Evolutionary conservation across 2,329 filamentous ascomycete genomes (phyloP).

Genomic region (Elsinoe ampelina): DNA sequence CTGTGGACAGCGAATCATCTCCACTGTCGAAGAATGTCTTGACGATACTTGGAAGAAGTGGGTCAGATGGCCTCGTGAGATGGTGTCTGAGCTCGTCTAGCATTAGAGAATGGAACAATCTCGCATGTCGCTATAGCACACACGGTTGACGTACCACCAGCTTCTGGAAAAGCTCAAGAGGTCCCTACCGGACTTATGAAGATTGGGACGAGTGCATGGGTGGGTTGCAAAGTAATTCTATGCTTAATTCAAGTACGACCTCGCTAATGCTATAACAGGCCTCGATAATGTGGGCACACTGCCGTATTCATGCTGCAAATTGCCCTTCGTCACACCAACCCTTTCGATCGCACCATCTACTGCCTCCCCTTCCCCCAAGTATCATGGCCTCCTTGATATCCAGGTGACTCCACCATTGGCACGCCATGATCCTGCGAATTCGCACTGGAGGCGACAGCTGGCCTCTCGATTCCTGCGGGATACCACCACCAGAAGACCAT

Average conservation of each 20-base stretch:
- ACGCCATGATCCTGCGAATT: background rate
- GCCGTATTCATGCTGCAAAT: too few relatives aligned
- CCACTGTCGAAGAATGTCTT: background rate
- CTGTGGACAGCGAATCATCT: background rate
- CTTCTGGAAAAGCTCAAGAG: too few relatives aligned
- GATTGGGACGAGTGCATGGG: too few relatives aligned
- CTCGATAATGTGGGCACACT: too few relatives aligned
- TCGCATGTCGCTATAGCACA: too few relatives aligned
- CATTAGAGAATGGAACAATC: background rate
- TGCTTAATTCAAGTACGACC: too few relatives aligned
- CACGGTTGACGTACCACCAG: too few relatives aligned
- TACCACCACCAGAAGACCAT: constrained; percentile 20
- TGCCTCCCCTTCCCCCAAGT: too few relatives aligned
- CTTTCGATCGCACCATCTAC: too few relatives aligned
- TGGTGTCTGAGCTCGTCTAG: background rate
- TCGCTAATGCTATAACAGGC: too few relatives aligned
- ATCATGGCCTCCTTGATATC: background rate
- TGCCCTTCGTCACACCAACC: background rate
- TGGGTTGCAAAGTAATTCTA: too few relatives aligned
- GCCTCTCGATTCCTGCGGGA: constrained; percentile 13
- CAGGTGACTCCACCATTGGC: background rate
- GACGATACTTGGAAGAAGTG: background rate
- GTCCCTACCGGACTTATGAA: too few relatives aligned
- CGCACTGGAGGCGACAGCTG: background rate
- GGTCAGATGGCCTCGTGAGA: background rate